Conservation (phyloP, 352 stramenopile species). For the Globisporangium lucens region DNA sequence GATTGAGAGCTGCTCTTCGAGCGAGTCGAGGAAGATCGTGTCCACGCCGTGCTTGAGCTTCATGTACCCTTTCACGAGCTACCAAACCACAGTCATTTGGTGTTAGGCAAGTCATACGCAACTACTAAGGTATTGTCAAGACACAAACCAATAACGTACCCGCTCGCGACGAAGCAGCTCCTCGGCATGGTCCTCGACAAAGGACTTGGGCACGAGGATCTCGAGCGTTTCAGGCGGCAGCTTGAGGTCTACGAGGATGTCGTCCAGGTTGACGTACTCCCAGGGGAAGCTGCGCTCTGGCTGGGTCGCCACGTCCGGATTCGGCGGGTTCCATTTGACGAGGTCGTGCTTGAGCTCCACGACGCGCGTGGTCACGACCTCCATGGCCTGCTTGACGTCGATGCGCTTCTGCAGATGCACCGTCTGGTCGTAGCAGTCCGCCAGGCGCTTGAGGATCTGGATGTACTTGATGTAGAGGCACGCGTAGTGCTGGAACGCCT, state of each 20-base stretch:
- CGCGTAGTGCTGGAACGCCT: constrained; percentile 94
- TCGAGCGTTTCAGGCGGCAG: constrained; percentile 90
- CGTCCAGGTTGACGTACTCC: constrained; percentile 93
- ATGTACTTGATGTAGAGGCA: constrained; percentile 95
- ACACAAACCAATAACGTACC: constrained; percentile 13
- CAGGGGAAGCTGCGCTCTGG: constrained; percentile 89
- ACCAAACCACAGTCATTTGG: constrained; percentile 11
- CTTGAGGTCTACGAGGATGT: constrained; percentile 92
- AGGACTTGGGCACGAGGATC: constrained; percentile 86
- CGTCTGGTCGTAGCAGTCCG: constrained; percentile 92
- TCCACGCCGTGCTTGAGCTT: constrained; percentile 87
- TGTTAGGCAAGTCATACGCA: not conserved
- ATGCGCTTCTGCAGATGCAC: constrained; percentile 94
- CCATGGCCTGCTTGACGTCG: constrained; percentile 90
- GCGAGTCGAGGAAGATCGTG: constrained; percentile 44
- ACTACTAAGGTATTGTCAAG: not conserved
- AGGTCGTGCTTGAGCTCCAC: constrained; percentile 90
- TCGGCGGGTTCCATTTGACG: constrained; percentile 94
- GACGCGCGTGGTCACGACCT: constrained; percentile 88
- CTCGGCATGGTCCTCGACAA: constrained; percentile 80
- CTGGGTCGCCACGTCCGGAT: constrained; percentile 78
- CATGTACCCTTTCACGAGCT: constrained; percentile 88
- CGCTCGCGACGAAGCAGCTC: constrained; percentile 68
- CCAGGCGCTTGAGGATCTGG: constrained; percentile 88
- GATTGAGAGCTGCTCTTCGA: constrained; percentile 38